Evolutionary conservation across 2,329 filamentous ascomycete genomes (phyloP), one percentile per base, ranked within the genome.

Genomic region (Cyanodermella asteris): DNA sequence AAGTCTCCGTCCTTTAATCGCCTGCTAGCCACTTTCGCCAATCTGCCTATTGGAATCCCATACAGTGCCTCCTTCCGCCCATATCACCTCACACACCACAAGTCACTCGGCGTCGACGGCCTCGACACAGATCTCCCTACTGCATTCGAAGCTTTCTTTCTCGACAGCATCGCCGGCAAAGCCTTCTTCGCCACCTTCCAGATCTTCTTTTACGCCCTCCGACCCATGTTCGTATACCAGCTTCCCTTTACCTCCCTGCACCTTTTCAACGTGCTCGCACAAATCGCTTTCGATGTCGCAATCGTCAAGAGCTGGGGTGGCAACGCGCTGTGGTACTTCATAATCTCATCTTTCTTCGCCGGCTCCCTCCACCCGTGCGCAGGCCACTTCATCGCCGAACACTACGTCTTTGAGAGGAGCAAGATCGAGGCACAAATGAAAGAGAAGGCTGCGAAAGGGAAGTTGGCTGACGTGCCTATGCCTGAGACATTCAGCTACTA

Each of bases 181-280:
- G 73, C 87, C 36, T 97, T 97, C 59, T 97, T 97, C 64, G 84
- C 76, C 56, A 97, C 87, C 37, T 97, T 93, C 56, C 87, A 97
- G 53, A 93, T 97, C 49, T 65, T 97, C 46, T 97, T 97, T 64
- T 97, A 97, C 56, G 87, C 87, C 40, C 52, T 97, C 25, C 77
- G 87, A 10, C 87, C 87, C 32, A 91, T 94, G 74, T 72, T 82
- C 52, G 65, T 97, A 38, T 91, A 91, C 62, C 66, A 69, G 39
- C 63, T 94, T 5, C 78, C 84, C 18, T 66, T 94, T 47, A 93
- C 84, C 26, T 63, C 62, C 42, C 68, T 93, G 29, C 82, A 93
- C 51, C 60, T 69, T 30, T 53, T 81, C 51, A 97, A 97, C 52
- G 61, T 97, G 26, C 46, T 56, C 31, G 63, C 66, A 4, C 84